Conservation (phyloP, 768 basidiomycete genomes). For the Albatrellus ellisii region DNA sequence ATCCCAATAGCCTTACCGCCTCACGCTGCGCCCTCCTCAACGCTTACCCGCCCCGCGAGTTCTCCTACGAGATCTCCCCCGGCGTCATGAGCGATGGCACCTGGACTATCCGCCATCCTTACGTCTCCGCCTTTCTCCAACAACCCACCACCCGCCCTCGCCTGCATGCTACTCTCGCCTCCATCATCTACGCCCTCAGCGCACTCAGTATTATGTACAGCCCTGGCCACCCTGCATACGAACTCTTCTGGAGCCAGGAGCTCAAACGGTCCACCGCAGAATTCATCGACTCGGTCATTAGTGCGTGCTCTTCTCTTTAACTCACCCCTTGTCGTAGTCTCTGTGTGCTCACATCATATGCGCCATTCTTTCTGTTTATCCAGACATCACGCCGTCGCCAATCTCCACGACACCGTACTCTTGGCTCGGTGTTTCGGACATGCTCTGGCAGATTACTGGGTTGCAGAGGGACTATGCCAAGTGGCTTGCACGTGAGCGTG, state of each 20-base stretch:
- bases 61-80: conserved; percentile 4
- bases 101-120: conserved; percentile 12
- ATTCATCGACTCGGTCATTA: conserved; percentile 10
- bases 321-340: background rate
- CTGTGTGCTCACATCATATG: no score
- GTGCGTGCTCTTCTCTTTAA: conserved; percentile 5
- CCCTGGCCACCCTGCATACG: conserved; percentile 12
- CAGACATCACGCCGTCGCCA: conserved; percentile 1
- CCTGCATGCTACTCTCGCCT: conserved; percentile 4
- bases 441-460: conserved; percentile 13
- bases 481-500: conserved; percentile 4
- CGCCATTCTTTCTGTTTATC: background rate
- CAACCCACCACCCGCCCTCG: conserved; percentile 7
- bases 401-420: conserved; percentile 11
- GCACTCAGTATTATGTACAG: conserved; percentile 9
- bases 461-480: conserved; percentile 11
- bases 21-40: conserved; percentile 4
- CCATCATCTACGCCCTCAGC: conserved; percentile 11
- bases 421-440: conserved; percentile 11
- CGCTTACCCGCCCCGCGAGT: conserved; percentile 2
- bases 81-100: conserved; percentile 14
- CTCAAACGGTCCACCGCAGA: conserved; percentile 8
- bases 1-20: no score
- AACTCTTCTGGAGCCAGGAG: conserved; percentile 10
- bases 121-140: conserved; percentile 8